Evolutionary conservation across 2,329 filamentous ascomycete species (phyloP).

Genomic region (Colletotrichum sp.): DNA sequence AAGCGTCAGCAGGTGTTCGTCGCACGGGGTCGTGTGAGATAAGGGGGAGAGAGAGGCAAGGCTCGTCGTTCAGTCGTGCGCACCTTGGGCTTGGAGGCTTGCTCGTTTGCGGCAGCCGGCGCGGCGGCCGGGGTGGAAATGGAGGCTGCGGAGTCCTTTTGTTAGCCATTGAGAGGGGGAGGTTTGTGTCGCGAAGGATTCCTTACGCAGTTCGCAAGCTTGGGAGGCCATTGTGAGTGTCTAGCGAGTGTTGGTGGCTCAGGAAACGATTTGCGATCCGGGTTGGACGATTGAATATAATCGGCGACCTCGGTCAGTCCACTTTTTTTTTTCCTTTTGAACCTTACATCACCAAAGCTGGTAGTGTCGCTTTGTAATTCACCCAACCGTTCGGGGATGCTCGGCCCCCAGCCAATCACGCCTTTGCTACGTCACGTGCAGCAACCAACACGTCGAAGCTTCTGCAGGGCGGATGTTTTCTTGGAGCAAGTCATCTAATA

Average conservation of each 20-base stretch:
- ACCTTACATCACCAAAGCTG: conserved; percentile 7
- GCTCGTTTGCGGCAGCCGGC: conserved; percentile 31
- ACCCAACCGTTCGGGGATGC: neutral
- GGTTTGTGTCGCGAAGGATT: neutral
- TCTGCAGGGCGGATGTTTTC: neutral
- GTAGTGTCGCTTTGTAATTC: conserved; percentile 21
- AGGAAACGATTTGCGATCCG: neutral
- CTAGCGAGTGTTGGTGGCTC: conserved; percentile 1
- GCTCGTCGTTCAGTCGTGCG: conserved; percentile 6
- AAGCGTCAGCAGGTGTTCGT: neutral
- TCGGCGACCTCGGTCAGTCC: conserved; percentile 8
- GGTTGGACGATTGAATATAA: neutral
- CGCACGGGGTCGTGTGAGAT: neutral
- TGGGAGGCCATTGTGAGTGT: conserved; percentile 31
- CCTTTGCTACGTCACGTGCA: conserved; percentile 7
- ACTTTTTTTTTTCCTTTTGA: conserved; percentile 18
- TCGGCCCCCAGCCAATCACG: conserved; percentile 12
- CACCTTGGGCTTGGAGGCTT: conserved; percentile 50
- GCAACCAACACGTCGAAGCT: neutral
- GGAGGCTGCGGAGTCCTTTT: conserved; percentile 11
- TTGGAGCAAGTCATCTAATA: neutral
- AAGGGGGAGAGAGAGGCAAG: neutral
- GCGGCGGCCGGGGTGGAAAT: conserved; percentile 33
- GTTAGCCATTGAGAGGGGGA: neutral
- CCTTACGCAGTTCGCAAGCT: conserved; percentile 32